Conservation (phyloP, 2,329 filamentous ascomycete genomes). For the Capronia epimyces region DNA sequence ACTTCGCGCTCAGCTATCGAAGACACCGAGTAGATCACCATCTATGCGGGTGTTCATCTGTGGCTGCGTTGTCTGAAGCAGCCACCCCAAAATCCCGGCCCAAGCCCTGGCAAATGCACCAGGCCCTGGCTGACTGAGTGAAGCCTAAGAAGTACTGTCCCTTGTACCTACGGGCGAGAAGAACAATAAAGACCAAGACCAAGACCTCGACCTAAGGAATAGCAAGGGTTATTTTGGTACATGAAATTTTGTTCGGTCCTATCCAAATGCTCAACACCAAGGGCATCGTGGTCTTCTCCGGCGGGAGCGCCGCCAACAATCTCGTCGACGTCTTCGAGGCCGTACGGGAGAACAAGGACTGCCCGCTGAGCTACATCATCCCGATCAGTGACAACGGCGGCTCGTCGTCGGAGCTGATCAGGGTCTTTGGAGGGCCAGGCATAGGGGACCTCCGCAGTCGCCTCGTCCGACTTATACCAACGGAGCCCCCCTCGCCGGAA, state of each 20-base stretch:
- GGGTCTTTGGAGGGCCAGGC: constrained; percentile 89
- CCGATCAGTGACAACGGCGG: constrained; percentile 96
- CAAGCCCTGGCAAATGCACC: background rate
- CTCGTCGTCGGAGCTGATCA: constrained; percentile 85
- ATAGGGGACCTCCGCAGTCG: constrained; percentile 74
- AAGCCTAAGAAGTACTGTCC: too few species aligned
- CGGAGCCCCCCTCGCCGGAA: constrained; percentile 54
- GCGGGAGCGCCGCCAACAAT: constrained; percentile 89
- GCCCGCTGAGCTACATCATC: constrained; percentile 75
- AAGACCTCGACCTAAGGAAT: too few species aligned
- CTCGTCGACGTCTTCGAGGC: constrained; percentile 82
- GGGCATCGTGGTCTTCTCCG: constrained; percentile 80
- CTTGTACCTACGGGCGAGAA: background rate
- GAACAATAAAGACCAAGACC: background rate
- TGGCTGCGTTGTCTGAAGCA: background rate
- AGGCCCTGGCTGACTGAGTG: too few species aligned
- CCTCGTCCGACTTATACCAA: constrained; percentile 82
- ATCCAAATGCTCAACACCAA: constrained; percentile 21
- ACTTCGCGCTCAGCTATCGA: too few species aligned
- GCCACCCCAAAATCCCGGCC: background rate
- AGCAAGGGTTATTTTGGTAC: too few species aligned
- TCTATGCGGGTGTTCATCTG: background rate
- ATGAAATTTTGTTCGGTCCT: too few species aligned
- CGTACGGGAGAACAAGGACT: constrained; percentile 59
- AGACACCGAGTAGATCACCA: too few species aligned